phyloP scores from a whole-genome alignment of 1,284 basidiomycete species.

The Puccinia coronata region DNA sequence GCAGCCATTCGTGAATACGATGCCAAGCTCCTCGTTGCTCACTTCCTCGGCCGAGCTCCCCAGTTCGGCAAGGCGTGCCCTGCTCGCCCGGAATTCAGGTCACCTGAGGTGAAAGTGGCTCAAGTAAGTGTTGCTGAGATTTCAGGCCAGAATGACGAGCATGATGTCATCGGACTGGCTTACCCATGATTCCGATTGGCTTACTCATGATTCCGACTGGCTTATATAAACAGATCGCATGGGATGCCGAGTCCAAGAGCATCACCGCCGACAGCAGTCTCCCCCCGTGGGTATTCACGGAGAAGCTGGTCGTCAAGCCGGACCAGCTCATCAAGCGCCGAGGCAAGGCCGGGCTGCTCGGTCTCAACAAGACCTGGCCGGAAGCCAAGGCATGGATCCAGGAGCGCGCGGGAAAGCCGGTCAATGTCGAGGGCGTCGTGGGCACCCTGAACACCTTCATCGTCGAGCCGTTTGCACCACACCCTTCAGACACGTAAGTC shows the following conservation, averaged over 20 bases:
- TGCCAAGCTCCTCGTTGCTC: constrained; percentile 32
- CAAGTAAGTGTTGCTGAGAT: constrained; percentile 27
- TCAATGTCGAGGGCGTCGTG: too few relatives aligned
- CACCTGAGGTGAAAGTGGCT: too few relatives aligned
- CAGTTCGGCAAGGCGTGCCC: constrained; percentile 47
- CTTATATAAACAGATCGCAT: too few relatives aligned
- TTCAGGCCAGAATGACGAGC: too few relatives aligned
- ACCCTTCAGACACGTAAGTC: constrained; percentile 72
- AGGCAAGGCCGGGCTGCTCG: constrained; percentile 93
- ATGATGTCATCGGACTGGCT: too few relatives aligned
- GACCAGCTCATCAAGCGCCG: too few relatives aligned
- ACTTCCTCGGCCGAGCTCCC: constrained; percentile 44
- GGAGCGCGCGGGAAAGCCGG: too few relatives aligned
- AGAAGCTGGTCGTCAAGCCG: constrained; percentile 59
- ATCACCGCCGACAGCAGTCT: too few relatives aligned
- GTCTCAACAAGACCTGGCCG: constrained; percentile 88
- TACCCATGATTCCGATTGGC: too few relatives aligned
- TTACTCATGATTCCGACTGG: too few relatives aligned
- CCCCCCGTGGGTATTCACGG: constrained; percentile 65
- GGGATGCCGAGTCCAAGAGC: too few relatives aligned
- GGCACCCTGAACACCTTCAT: constrained; percentile 97
- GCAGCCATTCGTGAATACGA: constrained; percentile 47
- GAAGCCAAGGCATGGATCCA: too few relatives aligned
- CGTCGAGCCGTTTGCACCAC: constrained; percentile 96
- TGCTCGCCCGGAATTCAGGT: constrained; percentile 32